Percentiles rank a stretch among this genome's conserved stretches.
Conservation (phyloP, 2,329 filamentous ascomycete genomes). For the Neospermospora avenae region DNA sequence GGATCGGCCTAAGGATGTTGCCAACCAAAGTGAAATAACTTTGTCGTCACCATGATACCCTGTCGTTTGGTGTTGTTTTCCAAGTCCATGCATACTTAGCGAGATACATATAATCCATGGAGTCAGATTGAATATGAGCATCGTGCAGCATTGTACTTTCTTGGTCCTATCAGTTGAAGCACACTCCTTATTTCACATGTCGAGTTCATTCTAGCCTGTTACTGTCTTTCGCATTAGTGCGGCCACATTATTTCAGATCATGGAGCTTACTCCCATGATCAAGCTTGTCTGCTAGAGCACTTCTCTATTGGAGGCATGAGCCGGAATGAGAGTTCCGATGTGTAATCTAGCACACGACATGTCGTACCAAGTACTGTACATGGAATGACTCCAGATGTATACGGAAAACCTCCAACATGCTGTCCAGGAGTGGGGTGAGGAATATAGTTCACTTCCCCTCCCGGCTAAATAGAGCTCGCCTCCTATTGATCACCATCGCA, state of each 20-base stretch:
- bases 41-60: conserved; percentile 5
- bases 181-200: too few relatives aligned
- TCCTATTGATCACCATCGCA: not conserved
- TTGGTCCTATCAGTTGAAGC: too few relatives aligned
- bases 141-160: too few relatives aligned
- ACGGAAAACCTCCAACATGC: not conserved
- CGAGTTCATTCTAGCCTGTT: not conserved
- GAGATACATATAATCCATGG: not conserved
- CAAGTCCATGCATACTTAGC: conserved; percentile 7
- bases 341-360: not conserved
- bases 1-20: conserved; percentile 24
- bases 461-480: not conserved
- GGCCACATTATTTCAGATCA: not conserved
- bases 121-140: not conserved
- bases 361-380: not conserved
- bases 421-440: not conserved
- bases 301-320: not conserved
- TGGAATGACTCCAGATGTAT: not conserved
- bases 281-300: not conserved
- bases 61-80: not conserved
- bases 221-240: not conserved
- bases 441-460: not conserved
- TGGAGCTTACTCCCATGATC: not conserved
- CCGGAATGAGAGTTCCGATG: not conserved
- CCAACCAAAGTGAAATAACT: conserved; percentile 18